Evolutionary conservation across 2,329 filamentous ascomycete species (phyloP).

Genomic region (Colletotrichum sp.): DNA sequence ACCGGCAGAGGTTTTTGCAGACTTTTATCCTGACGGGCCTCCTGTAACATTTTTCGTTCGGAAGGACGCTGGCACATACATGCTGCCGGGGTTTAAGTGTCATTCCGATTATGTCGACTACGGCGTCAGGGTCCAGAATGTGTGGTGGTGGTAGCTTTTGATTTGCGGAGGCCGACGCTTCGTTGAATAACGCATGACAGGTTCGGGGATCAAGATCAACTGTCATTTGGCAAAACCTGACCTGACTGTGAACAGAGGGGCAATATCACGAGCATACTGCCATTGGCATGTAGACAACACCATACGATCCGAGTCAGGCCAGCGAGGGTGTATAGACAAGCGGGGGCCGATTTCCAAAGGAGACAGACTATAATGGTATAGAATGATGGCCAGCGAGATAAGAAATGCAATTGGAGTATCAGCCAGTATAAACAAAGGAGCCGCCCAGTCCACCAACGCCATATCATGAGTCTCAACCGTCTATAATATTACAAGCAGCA

Average conservation of each 20-base stretch:
- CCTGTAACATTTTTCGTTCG: background rate
- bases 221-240: accelerated
- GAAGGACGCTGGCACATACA: background rate
- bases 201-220: background rate
- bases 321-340: background rate
- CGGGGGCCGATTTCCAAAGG: background rate
- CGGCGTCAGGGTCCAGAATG: background rate
- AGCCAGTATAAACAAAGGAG: background rate
- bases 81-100: background rate
- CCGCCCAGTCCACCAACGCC: conserved; percentile 13
- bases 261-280: background rate
- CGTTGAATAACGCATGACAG: background rate
- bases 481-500: background rate
- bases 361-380: background rate
- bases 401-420: conserved; percentile 11
- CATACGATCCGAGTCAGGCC: background rate
- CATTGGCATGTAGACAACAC: background rate
- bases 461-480: background rate
- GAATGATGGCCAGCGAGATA: background rate
- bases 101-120: background rate
- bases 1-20: background rate
- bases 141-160: background rate
- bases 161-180: background rate
- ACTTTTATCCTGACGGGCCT: background rate
- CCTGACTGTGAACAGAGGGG: background rate